Conservation (phyloP, 257 asterid genomes). For the Linderniella brevidens region DNA sequence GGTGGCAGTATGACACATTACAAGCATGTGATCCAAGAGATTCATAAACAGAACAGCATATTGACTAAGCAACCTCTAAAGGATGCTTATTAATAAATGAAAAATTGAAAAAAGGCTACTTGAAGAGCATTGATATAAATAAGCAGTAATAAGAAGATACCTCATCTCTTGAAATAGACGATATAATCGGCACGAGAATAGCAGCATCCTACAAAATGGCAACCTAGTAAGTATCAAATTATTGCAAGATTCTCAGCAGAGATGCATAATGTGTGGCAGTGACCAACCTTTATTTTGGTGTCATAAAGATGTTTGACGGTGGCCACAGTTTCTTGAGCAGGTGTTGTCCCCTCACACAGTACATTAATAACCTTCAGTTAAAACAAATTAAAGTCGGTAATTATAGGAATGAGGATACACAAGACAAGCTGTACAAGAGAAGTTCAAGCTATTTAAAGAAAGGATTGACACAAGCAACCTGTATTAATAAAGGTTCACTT, state of each 20-base stretch:
- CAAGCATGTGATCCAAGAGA: too few relatives aligned
- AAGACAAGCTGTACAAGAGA: too few relatives aligned
- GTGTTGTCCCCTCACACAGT: constrained; percentile 71
- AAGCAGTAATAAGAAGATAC: constrained; percentile 20
- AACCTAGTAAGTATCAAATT: constrained; percentile 13
- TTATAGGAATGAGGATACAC: not conserved
- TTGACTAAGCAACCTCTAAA: too few relatives aligned
- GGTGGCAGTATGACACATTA: too few relatives aligned
- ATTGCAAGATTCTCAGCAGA: constrained; percentile 5
- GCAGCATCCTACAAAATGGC: constrained; percentile 73
- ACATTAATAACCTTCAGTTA: constrained; percentile 64
- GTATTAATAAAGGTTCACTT: constrained; percentile 73
- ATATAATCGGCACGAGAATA: constrained; percentile 75
- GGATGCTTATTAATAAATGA: too few relatives aligned
- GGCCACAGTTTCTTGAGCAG: constrained; percentile 60
- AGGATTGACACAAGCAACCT: constrained; percentile 26
- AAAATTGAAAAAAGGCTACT: too few relatives aligned
- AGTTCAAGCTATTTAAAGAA: too few relatives aligned
- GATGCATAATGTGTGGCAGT: not conserved
- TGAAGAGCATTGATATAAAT: too few relatives aligned
- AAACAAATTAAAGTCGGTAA: constrained; percentile 8
- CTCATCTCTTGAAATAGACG: constrained; percentile 89
- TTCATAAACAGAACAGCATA: too few relatives aligned
- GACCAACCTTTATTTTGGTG: constrained; percentile 66
- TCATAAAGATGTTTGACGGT: constrained; percentile 72